Base-by-base conservation (phyloP, 208 protist genomes). In the Crithidia fasciculata region DNA sequence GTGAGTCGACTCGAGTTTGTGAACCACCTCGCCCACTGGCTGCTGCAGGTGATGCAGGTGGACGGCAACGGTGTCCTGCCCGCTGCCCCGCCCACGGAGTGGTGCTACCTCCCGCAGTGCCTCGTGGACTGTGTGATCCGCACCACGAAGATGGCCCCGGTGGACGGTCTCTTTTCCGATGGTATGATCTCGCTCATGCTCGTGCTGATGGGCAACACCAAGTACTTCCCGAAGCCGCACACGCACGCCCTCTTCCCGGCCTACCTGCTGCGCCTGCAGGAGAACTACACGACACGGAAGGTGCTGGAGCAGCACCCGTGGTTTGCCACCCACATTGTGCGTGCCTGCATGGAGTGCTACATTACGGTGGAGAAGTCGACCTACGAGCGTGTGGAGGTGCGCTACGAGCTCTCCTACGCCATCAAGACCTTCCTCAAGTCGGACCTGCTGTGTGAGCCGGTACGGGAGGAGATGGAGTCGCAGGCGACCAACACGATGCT, bases 141-240 rank as follows among this genome's bases (percentile, higher is more conserved):
- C 54, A 80, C 82, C 15, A 87, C 85, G 8, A 78, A 86, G 68
- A 74, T 95, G 67, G 80, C 86, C 7, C 77, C 77, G 39, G 62
- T 93, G 15, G 83, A 92, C 36, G 79, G 71, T 15, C 78, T 90
- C 54, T 82, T 81, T 68, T 76, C 89, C 0, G 82, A 89, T 67
- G 77, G 87, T 64, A 84, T 95, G 69, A 87, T 94, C 69, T 84
- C 85, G 5, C 86, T 97, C 45, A 93, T 95, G 90, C 70, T 97
- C 13, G 80, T 94, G 40, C 72, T 97, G n/a, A 97, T 97, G 93
- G 93, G 93, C 57, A 97, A 97, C 80, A 92, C 85, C 9, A 55
- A 68, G 41, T 95, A 94, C 81, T 97, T 97, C 63, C 90, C 93
- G 16, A 97, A 97, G 77, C 83, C 93, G 6, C 93, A 97, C 83